These are phyloP conservation scores for Chaetothyriales sp. DNA, from an alignment of 2,329 filamentous ascomycete genomes.

Conservation along the genomic window DNA sequence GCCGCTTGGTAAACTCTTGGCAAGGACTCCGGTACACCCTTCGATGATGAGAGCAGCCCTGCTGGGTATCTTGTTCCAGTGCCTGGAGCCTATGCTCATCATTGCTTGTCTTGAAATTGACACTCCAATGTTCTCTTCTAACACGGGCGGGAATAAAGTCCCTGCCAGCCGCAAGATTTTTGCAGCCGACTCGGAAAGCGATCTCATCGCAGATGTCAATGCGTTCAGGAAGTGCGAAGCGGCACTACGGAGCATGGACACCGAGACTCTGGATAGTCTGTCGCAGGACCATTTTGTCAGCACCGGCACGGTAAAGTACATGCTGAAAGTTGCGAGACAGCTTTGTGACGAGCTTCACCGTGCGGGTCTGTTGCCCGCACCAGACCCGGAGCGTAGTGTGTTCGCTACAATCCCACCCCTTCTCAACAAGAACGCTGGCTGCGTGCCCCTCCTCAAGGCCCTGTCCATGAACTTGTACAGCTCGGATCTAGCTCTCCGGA, in stretches of 20 bases:
- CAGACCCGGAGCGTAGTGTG: not conserved
- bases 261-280: not conserved
- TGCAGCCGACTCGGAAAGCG: slow-evolving; percentile 5
- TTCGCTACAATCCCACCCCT: not conserved
- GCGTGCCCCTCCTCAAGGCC: not conserved
- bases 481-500: not conserved
- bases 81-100: slow-evolving; percentile 80
- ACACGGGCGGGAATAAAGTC: not conserved
- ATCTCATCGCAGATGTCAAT: slow-evolving; percentile 8
- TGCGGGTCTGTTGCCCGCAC: not conserved
- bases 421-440: not conserved
- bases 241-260: not conserved
- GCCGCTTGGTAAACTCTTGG: slow-evolving; percentile 69
- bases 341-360: not conserved
- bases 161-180: not conserved
- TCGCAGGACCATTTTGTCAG: not conserved
- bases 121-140: not conserved
- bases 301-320: not conserved
- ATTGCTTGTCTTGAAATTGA: slow-evolving; percentile 41
- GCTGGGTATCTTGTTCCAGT: slow-evolving; percentile 73
- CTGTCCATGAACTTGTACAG: not conserved
- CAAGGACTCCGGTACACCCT: slow-evolving; percentile 78
- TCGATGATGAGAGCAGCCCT: slow-evolving; percentile 88
- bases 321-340: not conserved
- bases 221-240: slow-evolving; percentile 10